These are phyloP conservation scores for Castanea mollissima DNA, from an alignment of 306 rosid species.

Conservation along the genomic window DNA sequence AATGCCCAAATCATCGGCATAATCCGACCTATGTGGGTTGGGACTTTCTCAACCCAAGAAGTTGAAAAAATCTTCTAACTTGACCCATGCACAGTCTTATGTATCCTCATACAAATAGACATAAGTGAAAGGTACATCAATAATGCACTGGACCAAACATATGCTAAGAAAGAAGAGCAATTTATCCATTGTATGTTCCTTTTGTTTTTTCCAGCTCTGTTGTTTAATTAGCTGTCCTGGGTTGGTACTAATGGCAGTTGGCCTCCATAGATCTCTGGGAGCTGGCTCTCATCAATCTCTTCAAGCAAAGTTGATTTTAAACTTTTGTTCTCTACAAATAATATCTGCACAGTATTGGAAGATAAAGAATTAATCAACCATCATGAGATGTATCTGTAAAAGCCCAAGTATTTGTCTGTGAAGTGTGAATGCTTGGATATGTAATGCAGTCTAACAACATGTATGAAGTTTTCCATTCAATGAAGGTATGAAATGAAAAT, in stretches of 20 bases:
- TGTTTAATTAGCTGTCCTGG: background rate
- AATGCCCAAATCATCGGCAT: no score
- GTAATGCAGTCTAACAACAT: no score
- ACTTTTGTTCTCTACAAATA: conserved; percentile 31
- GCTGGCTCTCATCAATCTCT: conserved; percentile 41
- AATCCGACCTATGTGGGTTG: no score
- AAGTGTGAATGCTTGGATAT: no score
- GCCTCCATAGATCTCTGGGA: conserved; percentile 39
- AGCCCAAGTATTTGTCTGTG: no score
- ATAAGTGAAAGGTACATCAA: no score
- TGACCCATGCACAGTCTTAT: no score
- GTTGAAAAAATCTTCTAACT: no score
- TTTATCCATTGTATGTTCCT: background rate
- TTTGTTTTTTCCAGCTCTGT: conserved; percentile 9
- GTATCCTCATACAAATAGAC: no score
- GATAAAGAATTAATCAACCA: background rate
- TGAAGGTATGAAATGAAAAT: background rate
- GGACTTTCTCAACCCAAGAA: no score
- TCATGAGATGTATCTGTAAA: no score
- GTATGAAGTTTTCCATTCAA: background rate
- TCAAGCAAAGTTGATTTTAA: conserved; percentile 6
- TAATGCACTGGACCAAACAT: background rate
- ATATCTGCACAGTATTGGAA: conserved; percentile 13
- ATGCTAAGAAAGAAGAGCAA: background rate
- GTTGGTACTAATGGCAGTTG: conserved; percentile 29